Percentiles rank a stretch among this genome's conserved stretches.
Evolutionary conservation across 2,329 filamentous ascomycete genomes (phyloP).

Genomic region (Dendryphion nanum): DNA sequence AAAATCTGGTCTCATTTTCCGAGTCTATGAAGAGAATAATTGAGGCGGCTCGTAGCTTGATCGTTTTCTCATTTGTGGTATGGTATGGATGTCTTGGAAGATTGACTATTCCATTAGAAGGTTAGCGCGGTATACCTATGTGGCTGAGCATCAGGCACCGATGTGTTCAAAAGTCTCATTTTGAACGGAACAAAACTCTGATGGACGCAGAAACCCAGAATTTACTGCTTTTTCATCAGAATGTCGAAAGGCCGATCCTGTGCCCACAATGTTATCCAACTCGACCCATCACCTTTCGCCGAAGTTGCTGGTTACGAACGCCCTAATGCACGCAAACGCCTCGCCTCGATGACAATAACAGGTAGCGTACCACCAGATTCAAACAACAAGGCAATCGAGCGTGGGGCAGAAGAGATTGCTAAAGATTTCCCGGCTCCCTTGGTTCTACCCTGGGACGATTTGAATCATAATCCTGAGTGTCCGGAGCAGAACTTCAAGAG

Average conservation of each 20-base stretch:
- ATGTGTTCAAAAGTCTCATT: too few species aligned
- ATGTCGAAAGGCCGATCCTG: neutral
- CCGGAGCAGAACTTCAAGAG: constrained; percentile 53
- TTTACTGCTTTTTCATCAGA: too few species aligned
- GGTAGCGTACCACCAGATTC: constrained; percentile 3
- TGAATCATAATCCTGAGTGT: constrained; percentile 54
- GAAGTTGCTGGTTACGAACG: constrained; percentile 33
- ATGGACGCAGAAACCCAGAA: too few species aligned
- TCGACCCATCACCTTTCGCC: constrained; percentile 36
- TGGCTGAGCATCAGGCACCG: too few species aligned
- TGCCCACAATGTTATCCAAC: constrained; percentile 10
- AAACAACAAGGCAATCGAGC: constrained; percentile 1
- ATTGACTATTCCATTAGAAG: too few species aligned
- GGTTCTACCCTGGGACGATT: constrained; percentile 59
- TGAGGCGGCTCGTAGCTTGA: too few species aligned
- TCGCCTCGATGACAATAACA: constrained; percentile 20
- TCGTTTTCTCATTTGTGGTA: too few species aligned
- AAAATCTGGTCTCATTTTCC: too few species aligned
- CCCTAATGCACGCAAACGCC: constrained; percentile 19
- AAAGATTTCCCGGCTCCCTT: constrained; percentile 57
- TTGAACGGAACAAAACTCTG: too few species aligned
- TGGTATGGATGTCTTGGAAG: too few species aligned
- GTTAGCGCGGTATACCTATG: too few species aligned
- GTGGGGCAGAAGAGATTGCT: constrained; percentile 3
- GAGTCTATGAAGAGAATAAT: too few species aligned